phyloP scores from a whole-genome alignment of 192 early-diverging fungal genomes.

The Backusella liffmaniae region DNA sequence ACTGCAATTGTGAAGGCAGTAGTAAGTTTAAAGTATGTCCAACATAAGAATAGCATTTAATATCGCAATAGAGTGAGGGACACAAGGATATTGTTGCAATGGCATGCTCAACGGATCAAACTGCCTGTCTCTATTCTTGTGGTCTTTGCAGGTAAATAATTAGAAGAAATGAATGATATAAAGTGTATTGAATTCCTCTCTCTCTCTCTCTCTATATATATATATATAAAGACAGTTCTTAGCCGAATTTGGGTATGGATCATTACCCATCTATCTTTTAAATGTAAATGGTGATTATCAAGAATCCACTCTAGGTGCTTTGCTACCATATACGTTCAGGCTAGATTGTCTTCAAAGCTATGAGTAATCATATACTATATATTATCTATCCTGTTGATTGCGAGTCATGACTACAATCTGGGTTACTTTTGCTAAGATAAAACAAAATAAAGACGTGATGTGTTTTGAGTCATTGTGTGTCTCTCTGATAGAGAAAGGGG shows the following conservation, averaged over 20 bases:
- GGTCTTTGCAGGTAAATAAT: constrained; percentile 40
- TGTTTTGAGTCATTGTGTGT: not conserved
- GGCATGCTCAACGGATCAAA: constrained; percentile 69
- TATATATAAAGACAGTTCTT: constrained; percentile 62
- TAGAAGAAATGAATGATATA: not conserved
- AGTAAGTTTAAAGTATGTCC: constrained; percentile 40
- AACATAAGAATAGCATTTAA: not conserved
- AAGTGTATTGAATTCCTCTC: no score
- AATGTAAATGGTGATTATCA: constrained; percentile 53
- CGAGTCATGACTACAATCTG: no score
- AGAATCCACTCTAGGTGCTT: constrained; percentile 46
- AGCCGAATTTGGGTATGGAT: constrained; percentile 71
- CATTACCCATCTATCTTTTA: constrained; percentile 57
- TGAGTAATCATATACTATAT: not conserved
- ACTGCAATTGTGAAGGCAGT: constrained; percentile 88
- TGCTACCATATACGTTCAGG: constrained; percentile 71
- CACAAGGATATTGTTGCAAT: constrained; percentile 70
- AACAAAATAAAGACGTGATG: not conserved
- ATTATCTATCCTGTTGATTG: no score
- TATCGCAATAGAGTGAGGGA: constrained; percentile 61
- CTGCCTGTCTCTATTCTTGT: constrained; percentile 45
- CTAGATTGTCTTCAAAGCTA: constrained; percentile 44
- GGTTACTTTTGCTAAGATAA: no score
- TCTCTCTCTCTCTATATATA: no score
- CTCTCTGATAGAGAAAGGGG: not conserved